These are phyloP conservation scores for Acanthamoeba sp. DNA, from an alignment of 208 protist genomes.

Conservation along the genomic window DNA sequence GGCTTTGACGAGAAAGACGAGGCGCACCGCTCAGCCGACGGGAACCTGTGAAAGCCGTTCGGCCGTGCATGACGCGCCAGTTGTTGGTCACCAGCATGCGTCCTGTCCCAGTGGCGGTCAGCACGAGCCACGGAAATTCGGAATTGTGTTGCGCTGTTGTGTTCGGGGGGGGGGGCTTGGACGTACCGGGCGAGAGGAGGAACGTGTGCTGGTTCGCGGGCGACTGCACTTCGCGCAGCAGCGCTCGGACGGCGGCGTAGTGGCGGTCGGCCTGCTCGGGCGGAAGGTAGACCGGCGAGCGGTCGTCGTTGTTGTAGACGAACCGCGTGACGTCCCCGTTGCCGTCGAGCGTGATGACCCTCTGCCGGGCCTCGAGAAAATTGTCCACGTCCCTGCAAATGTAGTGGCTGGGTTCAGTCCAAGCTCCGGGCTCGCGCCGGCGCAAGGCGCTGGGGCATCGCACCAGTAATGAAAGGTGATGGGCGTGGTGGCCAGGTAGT, in stretches of 20 bases:
- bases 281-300: conserved; percentile 50
- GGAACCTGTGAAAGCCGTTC: conserved; percentile 42
- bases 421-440: too few relatives aligned
- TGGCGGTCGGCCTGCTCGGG: conserved; percentile 15
- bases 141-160: background rate
- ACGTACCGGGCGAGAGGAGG: background rate
- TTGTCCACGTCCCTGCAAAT: conserved; percentile 53
- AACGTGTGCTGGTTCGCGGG: conserved; percentile 23
- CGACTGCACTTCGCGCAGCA: background rate
- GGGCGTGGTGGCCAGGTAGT: conserved; percentile 37
- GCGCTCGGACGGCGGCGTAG: conserved; percentile 16
- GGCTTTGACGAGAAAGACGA: background rate
- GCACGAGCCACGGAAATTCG: background rate
- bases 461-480: conserved; percentile 35
- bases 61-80: conserved; percentile 70
- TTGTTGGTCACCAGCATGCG: conserved; percentile 75
- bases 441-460: too few relatives aligned
- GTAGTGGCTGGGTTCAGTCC: too few relatives aligned
- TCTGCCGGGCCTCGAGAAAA: background rate
- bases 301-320: conserved; percentile 75
- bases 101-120: background rate
- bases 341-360: conserved; percentile 9
- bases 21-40: conserved; percentile 12
- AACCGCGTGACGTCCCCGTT: conserved; percentile 33
- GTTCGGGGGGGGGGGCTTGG: background rate